phyloP scores from a whole-genome alignment of 495 filamentous ascomycete species.

The Penicillium maclennaniae region DNA sequence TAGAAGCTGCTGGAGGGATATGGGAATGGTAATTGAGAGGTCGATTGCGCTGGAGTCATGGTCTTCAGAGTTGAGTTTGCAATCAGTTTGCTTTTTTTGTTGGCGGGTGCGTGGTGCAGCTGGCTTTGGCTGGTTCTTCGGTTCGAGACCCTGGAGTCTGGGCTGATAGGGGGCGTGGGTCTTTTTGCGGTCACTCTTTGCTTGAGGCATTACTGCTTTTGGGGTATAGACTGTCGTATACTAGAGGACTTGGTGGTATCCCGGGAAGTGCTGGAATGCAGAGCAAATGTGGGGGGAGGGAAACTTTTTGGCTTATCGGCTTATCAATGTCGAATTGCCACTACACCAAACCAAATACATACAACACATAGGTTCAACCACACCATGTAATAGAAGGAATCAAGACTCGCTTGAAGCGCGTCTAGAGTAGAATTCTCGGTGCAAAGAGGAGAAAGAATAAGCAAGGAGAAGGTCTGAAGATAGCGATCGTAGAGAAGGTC shows the following conservation, averaged over 20 bases:
- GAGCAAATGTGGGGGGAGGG: conserved; percentile 3
- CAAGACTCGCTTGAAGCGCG: conserved; percentile 15
- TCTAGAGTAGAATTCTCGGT: conserved; percentile 21
- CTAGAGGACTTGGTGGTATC: not conserved
- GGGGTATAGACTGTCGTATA: not conserved
- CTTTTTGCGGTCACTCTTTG: not conserved
- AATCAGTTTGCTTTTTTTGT: conserved; percentile 15
- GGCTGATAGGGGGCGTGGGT: too few relatives aligned
- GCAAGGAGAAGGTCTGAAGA: conserved; percentile 11
- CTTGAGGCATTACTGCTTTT: not conserved
- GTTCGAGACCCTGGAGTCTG: too few relatives aligned
- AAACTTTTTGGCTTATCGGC: conserved; percentile 18
- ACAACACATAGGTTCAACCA: conserved; percentile 11
- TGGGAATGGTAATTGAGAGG: conserved; percentile 33
- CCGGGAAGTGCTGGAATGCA: not conserved
- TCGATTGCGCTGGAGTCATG: conserved; percentile 15
- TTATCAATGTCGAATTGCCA: conserved; percentile 23
- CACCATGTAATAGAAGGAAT: conserved; percentile 12
- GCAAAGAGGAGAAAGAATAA: conserved; percentile 7
- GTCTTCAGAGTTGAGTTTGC: conserved; percentile 12
- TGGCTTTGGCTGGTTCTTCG: too few relatives aligned
- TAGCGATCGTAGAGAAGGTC: conserved; percentile 30
- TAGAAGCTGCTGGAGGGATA: conserved; percentile 64
- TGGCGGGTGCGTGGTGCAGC: conserved; percentile 1
- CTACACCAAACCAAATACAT: conserved; percentile 9